Evolutionary conservation across 2,329 filamentous ascomycete genomes (phyloP).

Genomic region (Paecilomyces niveus): DNA sequence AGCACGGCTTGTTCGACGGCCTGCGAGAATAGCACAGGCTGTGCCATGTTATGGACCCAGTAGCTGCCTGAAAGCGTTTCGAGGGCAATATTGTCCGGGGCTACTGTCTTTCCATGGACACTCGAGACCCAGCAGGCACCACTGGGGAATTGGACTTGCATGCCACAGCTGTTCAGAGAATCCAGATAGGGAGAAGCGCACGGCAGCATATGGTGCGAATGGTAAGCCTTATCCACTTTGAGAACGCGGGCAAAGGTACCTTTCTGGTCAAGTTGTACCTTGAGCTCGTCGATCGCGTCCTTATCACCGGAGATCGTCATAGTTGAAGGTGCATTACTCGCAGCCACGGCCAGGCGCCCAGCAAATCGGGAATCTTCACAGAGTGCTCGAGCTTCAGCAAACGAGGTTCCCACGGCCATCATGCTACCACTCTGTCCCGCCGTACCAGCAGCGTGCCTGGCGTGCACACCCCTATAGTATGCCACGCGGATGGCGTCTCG

Average conservation of each 20-base stretch:
- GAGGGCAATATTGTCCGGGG: too few species aligned
- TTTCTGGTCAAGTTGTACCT: slow-evolving; percentile 23
- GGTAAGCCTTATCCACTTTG: slow-evolving; percentile 38
- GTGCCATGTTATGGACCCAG: too few species aligned
- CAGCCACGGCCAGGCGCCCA: slow-evolving; percentile 24
- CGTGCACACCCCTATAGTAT: slow-evolving; percentile 39
- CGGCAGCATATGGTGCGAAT: slow-evolving; percentile 35
- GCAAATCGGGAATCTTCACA: slow-evolving; percentile 17
- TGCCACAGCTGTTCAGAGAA: slow-evolving; percentile 4
- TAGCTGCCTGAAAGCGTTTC: too few species aligned
- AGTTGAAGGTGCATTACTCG: slow-evolving; percentile 33
- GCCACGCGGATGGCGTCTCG: slow-evolving; percentile 40
- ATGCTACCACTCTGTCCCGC: slow-evolving; percentile 34
- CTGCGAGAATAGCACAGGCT: too few species aligned
- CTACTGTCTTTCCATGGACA: too few species aligned
- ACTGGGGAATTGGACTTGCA: slow-evolving; percentile 3
- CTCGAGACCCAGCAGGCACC: slow-evolving; percentile 1
- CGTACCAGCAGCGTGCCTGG: slow-evolving; percentile 4
- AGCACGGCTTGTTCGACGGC: too few species aligned
- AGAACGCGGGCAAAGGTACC: slow-evolving; percentile 34
- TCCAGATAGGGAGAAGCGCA: slow-evolving; percentile 13
- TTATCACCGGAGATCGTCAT: slow-evolving; percentile 41
- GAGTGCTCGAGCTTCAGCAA: slow-evolving; percentile 28
- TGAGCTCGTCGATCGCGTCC: slow-evolving; percentile 24
- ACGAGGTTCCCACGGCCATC: slow-evolving; percentile 39